Conservation (phyloP, 78 protist species). For the Monosiga brevicollis region DNA sequence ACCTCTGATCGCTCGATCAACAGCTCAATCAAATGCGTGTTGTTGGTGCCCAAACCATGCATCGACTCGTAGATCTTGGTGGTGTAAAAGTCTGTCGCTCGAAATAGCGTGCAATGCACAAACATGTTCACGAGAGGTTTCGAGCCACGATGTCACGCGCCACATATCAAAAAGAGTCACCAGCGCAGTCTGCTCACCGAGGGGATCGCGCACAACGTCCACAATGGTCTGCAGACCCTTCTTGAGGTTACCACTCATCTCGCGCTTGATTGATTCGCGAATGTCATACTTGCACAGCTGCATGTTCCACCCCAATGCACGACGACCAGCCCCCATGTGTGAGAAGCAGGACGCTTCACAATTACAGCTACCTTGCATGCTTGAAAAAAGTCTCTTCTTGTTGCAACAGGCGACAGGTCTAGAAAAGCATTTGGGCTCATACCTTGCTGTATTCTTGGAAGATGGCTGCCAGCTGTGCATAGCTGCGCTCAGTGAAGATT, state of each 20-base stretch:
- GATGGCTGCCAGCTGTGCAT: slow-evolving; percentile 8
- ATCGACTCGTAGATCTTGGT: neutral
- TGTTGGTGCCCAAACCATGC: neutral
- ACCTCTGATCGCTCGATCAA: neutral
- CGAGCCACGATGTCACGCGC: no score
- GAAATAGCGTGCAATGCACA: no score
- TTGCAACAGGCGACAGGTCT: no score
- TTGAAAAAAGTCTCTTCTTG: no score
- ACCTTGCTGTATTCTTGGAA: neutral
- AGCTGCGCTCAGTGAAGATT: neutral
- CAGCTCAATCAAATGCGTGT: neutral
- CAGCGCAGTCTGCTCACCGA: no score
- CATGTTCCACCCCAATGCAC: no score
- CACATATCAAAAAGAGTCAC: no score
- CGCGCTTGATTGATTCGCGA: slow-evolving; percentile 1
- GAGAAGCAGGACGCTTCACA: no score
- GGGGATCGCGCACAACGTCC: neutral
- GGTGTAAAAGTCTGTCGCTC: neutral
- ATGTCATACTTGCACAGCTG: neutral
- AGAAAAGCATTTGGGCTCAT: no score
- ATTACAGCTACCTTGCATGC: no score
- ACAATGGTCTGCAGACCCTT: slow-evolving; percentile 4
- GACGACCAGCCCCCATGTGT: no score
- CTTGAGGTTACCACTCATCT: slow-evolving; percentile 13
- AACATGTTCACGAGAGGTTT: no score